phyloP scores from a whole-genome alignment of 1,284 basidiomycete genomes.

The Malassezia furfur region DNA sequence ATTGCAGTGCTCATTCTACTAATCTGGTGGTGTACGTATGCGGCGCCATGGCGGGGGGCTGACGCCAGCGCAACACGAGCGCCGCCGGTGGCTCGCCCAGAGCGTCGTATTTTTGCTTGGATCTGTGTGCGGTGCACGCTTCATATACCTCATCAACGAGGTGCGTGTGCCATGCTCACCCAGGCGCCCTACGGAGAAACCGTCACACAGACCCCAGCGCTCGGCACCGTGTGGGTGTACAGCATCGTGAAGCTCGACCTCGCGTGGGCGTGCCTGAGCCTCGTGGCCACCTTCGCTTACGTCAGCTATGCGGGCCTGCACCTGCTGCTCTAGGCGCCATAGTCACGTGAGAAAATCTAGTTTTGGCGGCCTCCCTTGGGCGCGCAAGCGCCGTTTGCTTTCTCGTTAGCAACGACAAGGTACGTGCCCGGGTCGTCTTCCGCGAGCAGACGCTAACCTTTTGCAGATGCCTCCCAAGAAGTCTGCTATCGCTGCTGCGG shows the following conservation, averaged over 20 bases:
- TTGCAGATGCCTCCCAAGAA: slow-evolving; percentile 48
- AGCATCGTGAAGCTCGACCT: slow-evolving; percentile 45
- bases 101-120: slow-evolving; percentile 21
- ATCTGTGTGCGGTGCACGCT: slow-evolving; percentile 23
- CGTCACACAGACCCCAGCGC: slow-evolving; percentile 42
- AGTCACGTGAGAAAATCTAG: slow-evolving; percentile 17
- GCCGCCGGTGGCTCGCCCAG: slow-evolving; percentile 24
- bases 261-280: slow-evolving; percentile 28
- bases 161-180: slow-evolving; percentile 16
- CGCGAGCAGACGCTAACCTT: neutral
- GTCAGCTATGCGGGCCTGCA: slow-evolving; percentile 21
- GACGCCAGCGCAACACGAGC: slow-evolving; percentile 20
- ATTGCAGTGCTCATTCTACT: neutral
- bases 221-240: slow-evolving; percentile 49
- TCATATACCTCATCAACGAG: slow-evolving; percentile 38
- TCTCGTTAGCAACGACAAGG: slow-evolving; percentile 15
- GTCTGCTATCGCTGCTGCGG: slow-evolving; percentile 47
- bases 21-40: slow-evolving; percentile 13
- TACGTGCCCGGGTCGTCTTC: neutral
- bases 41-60: neutral
- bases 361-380: slow-evolving; percentile 1
- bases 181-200: slow-evolving; percentile 37
- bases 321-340: slow-evolving; percentile 17
- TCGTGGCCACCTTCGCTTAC: slow-evolving; percentile 34
- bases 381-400: slow-evolving; percentile 1